Conservation (phyloP, 257 asterid species). For the Przewalskia tangutica region DNA sequence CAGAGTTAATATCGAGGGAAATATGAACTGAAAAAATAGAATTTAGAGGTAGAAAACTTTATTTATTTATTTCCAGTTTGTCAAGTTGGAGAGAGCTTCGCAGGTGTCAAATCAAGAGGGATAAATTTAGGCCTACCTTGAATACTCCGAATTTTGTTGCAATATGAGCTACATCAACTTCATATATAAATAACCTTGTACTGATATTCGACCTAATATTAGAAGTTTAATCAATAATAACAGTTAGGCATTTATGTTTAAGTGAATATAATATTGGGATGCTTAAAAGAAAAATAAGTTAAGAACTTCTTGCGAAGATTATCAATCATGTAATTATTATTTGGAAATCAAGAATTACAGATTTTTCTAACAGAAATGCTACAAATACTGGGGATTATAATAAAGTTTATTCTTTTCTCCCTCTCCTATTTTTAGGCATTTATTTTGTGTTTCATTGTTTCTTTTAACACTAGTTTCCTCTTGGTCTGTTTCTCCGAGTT, state of each 20-base stretch:
- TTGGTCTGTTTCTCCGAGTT: too few species aligned
- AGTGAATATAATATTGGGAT: background rate
- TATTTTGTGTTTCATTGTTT: background rate
- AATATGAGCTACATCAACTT: background rate
- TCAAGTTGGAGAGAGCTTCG: background rate
- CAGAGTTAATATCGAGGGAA: background rate
- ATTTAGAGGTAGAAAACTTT: background rate
- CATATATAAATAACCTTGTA: background rate
- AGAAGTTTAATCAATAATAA: background rate
- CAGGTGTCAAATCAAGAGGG: background rate
- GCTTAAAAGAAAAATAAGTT: background rate
- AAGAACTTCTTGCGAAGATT: background rate
- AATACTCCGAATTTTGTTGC: background rate
- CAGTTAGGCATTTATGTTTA: background rate
- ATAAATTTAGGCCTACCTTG: background rate
- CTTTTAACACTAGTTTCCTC: too few species aligned
- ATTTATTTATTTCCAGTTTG: background rate
- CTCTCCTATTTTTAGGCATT: background rate
- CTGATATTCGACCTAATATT: background rate
- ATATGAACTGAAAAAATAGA: background rate
- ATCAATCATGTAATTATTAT: background rate
- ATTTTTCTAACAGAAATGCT: background rate
- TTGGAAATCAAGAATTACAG: background rate
- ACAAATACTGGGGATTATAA: too few species aligned
- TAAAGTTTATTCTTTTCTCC: background rate